phyloP scores from a whole-genome alignment of 306 rosid genomes.

The Cucumis melo region DNA sequence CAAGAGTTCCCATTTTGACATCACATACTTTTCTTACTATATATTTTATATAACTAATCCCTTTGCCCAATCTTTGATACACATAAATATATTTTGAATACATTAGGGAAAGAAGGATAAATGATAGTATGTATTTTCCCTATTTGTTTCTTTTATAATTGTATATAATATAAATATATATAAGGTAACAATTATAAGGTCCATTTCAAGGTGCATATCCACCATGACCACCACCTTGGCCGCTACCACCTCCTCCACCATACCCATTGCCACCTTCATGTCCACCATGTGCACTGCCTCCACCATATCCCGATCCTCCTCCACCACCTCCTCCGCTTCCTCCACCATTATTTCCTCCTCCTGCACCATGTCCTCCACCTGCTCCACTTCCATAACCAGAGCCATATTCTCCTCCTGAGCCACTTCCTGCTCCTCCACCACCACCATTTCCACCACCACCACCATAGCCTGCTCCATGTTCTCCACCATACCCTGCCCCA shows the following conservation, averaged over 20 bases:
- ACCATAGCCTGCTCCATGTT: background rate
- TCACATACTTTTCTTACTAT: background rate
- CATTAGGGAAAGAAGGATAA: background rate
- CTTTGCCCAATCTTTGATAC: background rate
- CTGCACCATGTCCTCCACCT: background rate
- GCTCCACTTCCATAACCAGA: background rate
- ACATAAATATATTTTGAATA: background rate
- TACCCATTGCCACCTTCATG: background rate
- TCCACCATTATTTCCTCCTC: background rate
- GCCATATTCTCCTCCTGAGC: background rate
- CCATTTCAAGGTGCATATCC: background rate
- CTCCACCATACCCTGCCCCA: background rate
- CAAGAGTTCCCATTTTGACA: background rate
- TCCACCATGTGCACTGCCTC: background rate
- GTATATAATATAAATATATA: background rate
- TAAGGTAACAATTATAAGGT: background rate
- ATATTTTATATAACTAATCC: background rate
- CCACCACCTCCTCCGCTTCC: background rate
- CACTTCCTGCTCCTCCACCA: conserved; percentile 1
- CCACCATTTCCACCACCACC: background rate
- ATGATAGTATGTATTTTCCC: background rate
- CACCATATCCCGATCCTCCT: background rate
- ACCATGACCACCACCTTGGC: background rate
- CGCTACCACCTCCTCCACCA: background rate
- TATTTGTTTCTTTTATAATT: background rate